Percentiles rank a stretch among this genome's conserved stretches.
phyloP scores from a whole-genome alignment of 768 basidiomycete genomes.

The Lyophyllum decastes region DNA sequence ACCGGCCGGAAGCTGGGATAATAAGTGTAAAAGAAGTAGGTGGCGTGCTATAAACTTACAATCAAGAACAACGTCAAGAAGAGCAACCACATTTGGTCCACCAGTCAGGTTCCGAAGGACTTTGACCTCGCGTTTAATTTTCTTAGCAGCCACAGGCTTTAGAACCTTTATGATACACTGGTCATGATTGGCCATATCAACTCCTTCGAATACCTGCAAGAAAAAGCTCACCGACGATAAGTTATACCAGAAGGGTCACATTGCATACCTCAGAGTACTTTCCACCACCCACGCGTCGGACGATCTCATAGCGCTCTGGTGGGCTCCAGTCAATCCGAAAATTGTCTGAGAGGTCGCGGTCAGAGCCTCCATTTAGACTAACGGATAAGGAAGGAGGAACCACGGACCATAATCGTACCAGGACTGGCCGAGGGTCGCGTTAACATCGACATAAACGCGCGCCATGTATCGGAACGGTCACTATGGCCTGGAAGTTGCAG shows the following conservation, averaged over 20 bases:
- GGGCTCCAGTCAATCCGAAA: conserved; percentile 63
- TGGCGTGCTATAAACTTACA: conserved; percentile 21
- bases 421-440: conserved; percentile 52
- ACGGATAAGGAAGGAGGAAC: neutral
- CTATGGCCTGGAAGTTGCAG: conserved; percentile 5
- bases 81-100: conserved; percentile 66
- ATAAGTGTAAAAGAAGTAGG: neutral
- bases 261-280: conserved; percentile 62
- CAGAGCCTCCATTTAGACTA: neutral
- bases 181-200: conserved; percentile 55
- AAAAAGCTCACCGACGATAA: neutral
- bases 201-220: conserved; percentile 55
- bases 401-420: conserved; percentile 67
- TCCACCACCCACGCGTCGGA: conserved; percentile 63
- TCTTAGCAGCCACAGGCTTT: conserved; percentile 71
- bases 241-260: neutral
- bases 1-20: conserved; percentile 47
- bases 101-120: conserved; percentile 69
- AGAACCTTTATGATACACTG: conserved; percentile 70
- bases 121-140: conserved; percentile 78
- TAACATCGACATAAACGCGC: conserved; percentile 57
- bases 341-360: conserved; percentile 41
- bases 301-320: conserved; percentile 69
- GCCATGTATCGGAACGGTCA: conserved; percentile 35
- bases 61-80: conserved; percentile 72